A percentile compares a stretch with the other conserved stretches of the same genome.
Conservation (phyloP, 2,329 filamentous ascomycete species). For the Claviceps sp. region DNA sequence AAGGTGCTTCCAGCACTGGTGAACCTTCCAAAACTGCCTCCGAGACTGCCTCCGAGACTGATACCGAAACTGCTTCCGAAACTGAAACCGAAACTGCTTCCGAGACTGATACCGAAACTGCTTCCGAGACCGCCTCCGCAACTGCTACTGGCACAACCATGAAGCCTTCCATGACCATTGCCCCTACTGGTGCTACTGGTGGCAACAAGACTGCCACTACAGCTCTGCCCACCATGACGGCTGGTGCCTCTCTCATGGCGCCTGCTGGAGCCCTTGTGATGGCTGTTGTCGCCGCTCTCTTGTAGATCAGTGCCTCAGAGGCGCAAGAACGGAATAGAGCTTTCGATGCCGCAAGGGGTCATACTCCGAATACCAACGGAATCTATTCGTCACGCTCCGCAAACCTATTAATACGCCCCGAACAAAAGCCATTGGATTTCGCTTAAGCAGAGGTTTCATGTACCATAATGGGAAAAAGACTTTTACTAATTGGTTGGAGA, state of each 20-base stretch:
- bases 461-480: constrained; percentile 1
- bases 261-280: constrained; percentile 9
- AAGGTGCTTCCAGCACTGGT: neutral
- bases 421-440: neutral
- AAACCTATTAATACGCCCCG: neutral
- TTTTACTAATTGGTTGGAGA: neutral
- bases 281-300: constrained; percentile 7
- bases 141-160: neutral
- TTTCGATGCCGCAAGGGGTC: neutral
- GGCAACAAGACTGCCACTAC: constrained; percentile 1
- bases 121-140: neutral
- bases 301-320: constrained; percentile 1
- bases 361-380: neutral
- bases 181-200: constrained; percentile 2
- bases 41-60: neutral
- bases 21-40: neutral
- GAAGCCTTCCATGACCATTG: neutral
- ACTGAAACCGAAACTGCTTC: too few species aligned
- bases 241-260: constrained; percentile 8
- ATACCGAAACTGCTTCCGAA: neutral
- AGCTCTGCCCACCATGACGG: constrained; percentile 5
- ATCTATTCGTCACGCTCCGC: neutral
- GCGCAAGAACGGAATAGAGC: neutral
- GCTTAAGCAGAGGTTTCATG: neutral
- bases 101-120: neutral